Evolutionary conservation across 306 rosid genomes (phyloP).

Genomic region (Hippophae gyantsensis): DNA sequence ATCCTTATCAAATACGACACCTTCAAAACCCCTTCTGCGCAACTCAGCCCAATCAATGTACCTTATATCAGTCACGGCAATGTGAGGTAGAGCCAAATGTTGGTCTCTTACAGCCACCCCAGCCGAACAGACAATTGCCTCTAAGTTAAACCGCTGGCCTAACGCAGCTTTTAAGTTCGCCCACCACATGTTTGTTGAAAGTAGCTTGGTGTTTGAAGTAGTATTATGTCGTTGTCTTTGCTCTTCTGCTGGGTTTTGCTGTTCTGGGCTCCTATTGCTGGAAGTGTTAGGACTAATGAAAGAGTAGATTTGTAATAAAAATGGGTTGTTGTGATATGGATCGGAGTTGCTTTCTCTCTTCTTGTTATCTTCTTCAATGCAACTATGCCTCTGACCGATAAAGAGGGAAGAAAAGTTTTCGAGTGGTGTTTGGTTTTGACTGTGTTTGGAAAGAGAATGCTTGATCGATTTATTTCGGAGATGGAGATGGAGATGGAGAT

Average conservation of each 20-base stretch:
- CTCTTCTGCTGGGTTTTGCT: slow-evolving; percentile 15
- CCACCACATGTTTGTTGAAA: slow-evolving; percentile 78
- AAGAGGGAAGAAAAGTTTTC: slow-evolving; percentile 15
- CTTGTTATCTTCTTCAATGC: slow-evolving; percentile 23
- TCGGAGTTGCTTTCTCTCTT: slow-evolving; percentile 17
- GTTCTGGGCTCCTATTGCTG: slow-evolving; percentile 26
- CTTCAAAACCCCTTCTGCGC: slow-evolving; percentile 77
- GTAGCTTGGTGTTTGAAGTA: slow-evolving; percentile 10
- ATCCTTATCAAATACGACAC: slow-evolving; percentile 94
- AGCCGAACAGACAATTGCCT: slow-evolving; percentile 49
- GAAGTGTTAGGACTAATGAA: slow-evolving; percentile 16
- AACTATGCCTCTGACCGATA: slow-evolving; percentile 34
- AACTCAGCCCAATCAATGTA: slow-evolving; percentile 80
- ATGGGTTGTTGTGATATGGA: slow-evolving; percentile 29
- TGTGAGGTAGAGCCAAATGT: slow-evolving; percentile 74
- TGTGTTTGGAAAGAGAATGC: slow-evolving; percentile 28
- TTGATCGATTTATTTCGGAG: slow-evolving; percentile 24
- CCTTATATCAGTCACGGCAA: slow-evolving; percentile 69
- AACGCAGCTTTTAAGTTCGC: slow-evolving; percentile 67
- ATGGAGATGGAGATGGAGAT: slow-evolving; percentile 10
- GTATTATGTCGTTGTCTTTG: slow-evolving; percentile 16
- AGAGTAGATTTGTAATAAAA: slow-evolving; percentile 33
- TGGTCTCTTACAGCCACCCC: slow-evolving; percentile 49
- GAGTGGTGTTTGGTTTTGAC: slow-evolving; percentile 18
- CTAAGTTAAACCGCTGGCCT: slow-evolving; percentile 80